Evolutionary conservation across 495 filamentous ascomycete species (phyloP).

Genomic region (Letharia lupina): DNA sequence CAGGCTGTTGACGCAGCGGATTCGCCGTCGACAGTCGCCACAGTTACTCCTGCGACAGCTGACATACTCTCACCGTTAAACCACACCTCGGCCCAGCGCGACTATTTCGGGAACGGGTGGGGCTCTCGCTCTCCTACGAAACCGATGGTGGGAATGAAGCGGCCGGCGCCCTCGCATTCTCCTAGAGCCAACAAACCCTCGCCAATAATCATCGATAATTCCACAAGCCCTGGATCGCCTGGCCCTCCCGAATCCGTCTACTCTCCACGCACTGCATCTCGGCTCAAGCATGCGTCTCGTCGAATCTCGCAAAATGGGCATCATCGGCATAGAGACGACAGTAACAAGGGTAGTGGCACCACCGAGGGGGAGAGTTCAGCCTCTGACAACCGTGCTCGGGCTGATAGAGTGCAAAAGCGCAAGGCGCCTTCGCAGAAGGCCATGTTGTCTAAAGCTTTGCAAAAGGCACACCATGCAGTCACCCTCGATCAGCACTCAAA

Average conservation of each 20-base stretch:
- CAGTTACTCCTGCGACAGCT: constrained; percentile 30
- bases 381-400: constrained; percentile 26
- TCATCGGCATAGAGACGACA: constrained; percentile 18
- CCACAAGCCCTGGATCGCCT: constrained; percentile 21
- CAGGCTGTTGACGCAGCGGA: constrained; percentile 32
- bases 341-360: constrained; percentile 24
- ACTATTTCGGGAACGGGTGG: constrained; percentile 33
- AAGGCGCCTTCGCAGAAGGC: constrained; percentile 64
- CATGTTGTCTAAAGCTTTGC: constrained; percentile 85
- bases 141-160: constrained; percentile 3
- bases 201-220: constrained; percentile 14
- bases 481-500: constrained; percentile 91
- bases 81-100: constrained; percentile 23
- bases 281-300: constrained; percentile 24
- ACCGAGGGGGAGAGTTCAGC: constrained; percentile 28
- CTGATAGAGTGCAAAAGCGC: constrained; percentile 31
- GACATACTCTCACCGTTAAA: constrained; percentile 21
- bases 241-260: constrained; percentile 17
- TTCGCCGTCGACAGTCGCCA: constrained; percentile 32
- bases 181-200: constrained; percentile 12
- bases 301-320: constrained; percentile 20
- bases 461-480: constrained; percentile 93
- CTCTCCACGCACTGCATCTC: constrained; percentile 24
- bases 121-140: constrained; percentile 21
- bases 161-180: constrained; percentile 11